Evolutionary conservation across 345 rosid species (phyloP).

Genomic region (Salix caprea): DNA sequence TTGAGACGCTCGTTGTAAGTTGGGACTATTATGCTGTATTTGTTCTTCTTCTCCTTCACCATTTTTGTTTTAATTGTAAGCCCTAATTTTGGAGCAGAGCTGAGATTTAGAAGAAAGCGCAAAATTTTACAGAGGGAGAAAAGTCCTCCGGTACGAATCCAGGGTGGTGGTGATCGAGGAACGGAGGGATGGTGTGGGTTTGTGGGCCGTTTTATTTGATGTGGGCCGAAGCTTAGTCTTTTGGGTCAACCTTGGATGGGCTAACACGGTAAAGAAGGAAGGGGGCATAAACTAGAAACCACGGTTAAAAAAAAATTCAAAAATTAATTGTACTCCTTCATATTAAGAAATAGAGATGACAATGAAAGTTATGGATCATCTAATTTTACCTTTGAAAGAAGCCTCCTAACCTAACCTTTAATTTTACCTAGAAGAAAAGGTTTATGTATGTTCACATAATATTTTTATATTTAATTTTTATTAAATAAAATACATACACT

Average conservation of each 20-base stretch:
- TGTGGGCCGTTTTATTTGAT: not conserved
- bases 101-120: too few species aligned
- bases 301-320: too few species aligned
- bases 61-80: not conserved
- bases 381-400: too few species aligned
- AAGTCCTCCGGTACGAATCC: not conserved
- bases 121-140: not conserved
- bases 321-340: too few species aligned
- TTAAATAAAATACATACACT: too few species aligned
- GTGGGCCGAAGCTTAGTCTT: not conserved
- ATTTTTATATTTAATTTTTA: too few species aligned
- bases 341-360: too few species aligned
- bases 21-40: constrained; percentile 82
- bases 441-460: too few species aligned
- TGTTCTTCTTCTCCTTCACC: constrained; percentile 24
- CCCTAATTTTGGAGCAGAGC: not conserved
- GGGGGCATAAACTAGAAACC: too few species aligned
- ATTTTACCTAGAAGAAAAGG: too few species aligned
- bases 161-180: not conserved
- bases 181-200: not conserved
- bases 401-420: too few species aligned
- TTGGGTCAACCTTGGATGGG: not conserved
- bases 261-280: not conserved
- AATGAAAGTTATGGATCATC: too few species aligned
- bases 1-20: constrained; percentile 97